phyloP scores from a whole-genome alignment of 2,329 filamentous ascomycete species.

The Fusarium algeriense region DNA sequence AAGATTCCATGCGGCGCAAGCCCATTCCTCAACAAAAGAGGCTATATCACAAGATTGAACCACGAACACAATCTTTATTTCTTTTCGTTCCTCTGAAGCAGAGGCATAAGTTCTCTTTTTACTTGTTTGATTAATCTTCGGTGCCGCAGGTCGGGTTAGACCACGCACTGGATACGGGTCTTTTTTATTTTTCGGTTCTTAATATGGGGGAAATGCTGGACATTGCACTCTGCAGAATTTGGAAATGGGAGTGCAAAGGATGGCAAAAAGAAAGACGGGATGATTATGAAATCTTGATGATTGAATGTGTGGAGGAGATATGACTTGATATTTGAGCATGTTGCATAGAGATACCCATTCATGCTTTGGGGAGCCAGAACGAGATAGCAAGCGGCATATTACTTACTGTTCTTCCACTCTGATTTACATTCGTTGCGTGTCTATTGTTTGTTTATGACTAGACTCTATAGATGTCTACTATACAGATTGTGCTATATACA shows the following conservation, averaged over 20 bases:
- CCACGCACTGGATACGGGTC: constrained; percentile 45
- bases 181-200: constrained; percentile 12
- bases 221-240: constrained; percentile 40
- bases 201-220: constrained; percentile 45
- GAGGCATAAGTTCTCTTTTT: constrained; percentile 8
- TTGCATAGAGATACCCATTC: constrained; percentile 52
- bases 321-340: constrained; percentile 45
- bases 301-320: constrained; percentile 40
- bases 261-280: constrained; percentile 4
- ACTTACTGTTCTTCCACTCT: constrained; percentile 42
- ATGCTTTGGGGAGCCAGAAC: constrained; percentile 45
- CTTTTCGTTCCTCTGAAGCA: constrained; percentile 6
- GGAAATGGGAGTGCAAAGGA: constrained; percentile 36
- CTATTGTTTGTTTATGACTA: background rate
- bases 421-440: background rate
- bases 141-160: constrained; percentile 48
- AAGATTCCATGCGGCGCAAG: constrained; percentile 47
- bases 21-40: constrained; percentile 30
- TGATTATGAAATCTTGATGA: constrained; percentile 46
- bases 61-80: constrained; percentile 4
- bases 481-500: constrained; percentile 9
- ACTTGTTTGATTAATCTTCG: constrained; percentile 35
- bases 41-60: constrained; percentile 19
- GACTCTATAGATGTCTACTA: background rate
- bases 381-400: constrained; percentile 49